Base-by-base conservation (phyloP, 345 rosid genomes). In the Moricandia arvensis region DNA sequence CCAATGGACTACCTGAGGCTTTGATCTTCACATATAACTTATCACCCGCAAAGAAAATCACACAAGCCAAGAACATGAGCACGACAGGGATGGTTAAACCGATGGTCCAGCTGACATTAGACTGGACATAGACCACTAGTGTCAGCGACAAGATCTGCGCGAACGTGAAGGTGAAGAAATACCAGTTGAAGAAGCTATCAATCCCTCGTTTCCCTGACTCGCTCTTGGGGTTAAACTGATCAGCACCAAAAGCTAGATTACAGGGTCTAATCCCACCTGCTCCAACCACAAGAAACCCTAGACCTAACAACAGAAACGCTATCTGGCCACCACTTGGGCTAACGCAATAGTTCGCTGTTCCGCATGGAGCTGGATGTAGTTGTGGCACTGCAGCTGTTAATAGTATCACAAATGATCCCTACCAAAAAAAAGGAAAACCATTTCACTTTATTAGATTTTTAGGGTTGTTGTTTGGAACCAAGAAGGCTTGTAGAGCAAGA, bases 171-270 rank as follows among this genome's bases (percentile, higher is more conserved):
- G 89, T 89, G 79, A 85, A 91, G 84, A 89, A 85, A 60, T 91
- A 89, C 97, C 97, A 91, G 58, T 91, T 91, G 76, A 91, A 87
- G 88, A 91, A 91, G 76, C 97, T 91, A 30, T 86, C 84, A 45
- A 84, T 80, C 34, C 97, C 97, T 76, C 72, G 82, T 74, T 85
- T 87, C 17, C 97, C 97, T 1, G 97, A 78, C 29, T 85, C 88
- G 0, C 88, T 87, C 31, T 82, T 71, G 0, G 97, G 90, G 60
- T 91, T 83, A 70, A 91, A 91, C 73, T 91, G 97, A 66, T 91
- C 97, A 18, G 86, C 93, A 1, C 92, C 97, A 30, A 91, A 89
- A 4, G 97, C 92, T 66, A 91, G 66, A 54, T 89, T 91, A 77
- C 94, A 89, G 2, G 97, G 97, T 57, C 97, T 74, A 31, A 91